These are phyloP conservation scores for Globisporangium splendens DNA, from an alignment of 352 stramenopile genomes.

Conservation along the genomic window DNA sequence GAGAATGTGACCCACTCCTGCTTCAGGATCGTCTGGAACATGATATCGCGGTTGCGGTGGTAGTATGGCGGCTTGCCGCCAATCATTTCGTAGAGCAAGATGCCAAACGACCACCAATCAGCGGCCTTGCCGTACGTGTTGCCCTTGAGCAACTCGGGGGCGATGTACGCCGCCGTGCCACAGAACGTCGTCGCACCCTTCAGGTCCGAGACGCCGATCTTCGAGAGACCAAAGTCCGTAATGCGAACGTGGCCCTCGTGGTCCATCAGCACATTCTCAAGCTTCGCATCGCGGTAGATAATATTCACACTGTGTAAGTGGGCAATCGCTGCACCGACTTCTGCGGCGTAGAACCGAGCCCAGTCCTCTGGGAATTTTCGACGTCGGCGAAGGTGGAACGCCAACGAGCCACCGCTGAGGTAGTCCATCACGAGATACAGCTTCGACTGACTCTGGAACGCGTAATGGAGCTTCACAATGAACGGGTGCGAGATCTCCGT, in stretches of 20 bases:
- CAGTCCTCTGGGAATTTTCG: slow-evolving; percentile 89
- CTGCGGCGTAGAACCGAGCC: slow-evolving; percentile 91
- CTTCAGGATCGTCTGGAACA: slow-evolving; percentile 92
- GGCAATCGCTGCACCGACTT: slow-evolving; percentile 90
- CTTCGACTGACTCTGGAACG: slow-evolving; percentile 92
- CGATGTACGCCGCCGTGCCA: slow-evolving; percentile 92
- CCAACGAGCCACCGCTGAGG: slow-evolving; percentile 87
- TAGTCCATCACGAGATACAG: slow-evolving; percentile 94
- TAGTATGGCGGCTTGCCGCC: slow-evolving; percentile 90
- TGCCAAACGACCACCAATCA: slow-evolving; percentile 95
- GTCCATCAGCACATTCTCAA: slow-evolving; percentile 95
- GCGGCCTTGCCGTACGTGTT: slow-evolving; percentile 89
- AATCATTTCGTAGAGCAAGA: slow-evolving; percentile 96
- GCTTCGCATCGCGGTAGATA: slow-evolving; percentile 95
- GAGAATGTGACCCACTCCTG: slow-evolving; percentile 95
- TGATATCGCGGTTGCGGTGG: slow-evolving; percentile 89
- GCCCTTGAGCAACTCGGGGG: slow-evolving; percentile 88
- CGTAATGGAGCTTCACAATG: slow-evolving; percentile 93
- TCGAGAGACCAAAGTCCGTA: slow-evolving; percentile 93
- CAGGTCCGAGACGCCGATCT: slow-evolving; percentile 85
- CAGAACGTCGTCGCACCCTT: slow-evolving; percentile 91
- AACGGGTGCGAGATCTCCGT: slow-evolving; percentile 92
- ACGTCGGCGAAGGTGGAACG: slow-evolving; percentile 84
- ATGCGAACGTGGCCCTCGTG: slow-evolving; percentile 93
- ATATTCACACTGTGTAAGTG: slow-evolving; percentile 94